A percentile compares a stretch with the other conserved stretches of the same genome.
Evolutionary conservation across 2,329 filamentous ascomycete species (phyloP).

Genomic region (Neonectria ditissima): DNA sequence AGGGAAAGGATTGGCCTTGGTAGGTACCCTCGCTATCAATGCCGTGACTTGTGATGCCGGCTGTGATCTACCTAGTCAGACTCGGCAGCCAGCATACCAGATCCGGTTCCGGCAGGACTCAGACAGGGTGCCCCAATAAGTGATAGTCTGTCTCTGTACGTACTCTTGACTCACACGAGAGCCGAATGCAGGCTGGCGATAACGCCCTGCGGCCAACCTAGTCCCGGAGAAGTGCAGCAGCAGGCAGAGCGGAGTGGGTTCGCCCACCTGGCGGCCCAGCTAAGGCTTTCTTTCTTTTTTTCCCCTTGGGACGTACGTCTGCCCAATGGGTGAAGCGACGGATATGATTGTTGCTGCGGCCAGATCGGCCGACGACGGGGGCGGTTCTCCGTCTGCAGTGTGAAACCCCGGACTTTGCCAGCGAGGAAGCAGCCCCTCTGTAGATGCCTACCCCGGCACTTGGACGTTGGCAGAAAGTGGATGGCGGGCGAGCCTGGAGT

Average conservation of each 20-base stretch:
- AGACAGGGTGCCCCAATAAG: conserved; percentile 18
- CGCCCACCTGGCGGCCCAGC: not conserved
- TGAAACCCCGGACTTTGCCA: conserved; percentile 2
- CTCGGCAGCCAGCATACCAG: conserved; percentile 1
- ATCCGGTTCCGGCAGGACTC: conserved; percentile 8
- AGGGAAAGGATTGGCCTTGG: too few relatives aligned
- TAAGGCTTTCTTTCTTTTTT: not conserved
- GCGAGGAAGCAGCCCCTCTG: not conserved
- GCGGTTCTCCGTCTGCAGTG: too few relatives aligned
- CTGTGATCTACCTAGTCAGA: not conserved
- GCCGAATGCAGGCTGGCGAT: not conserved
- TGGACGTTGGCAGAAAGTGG: not conserved
- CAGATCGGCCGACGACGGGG: not conserved
- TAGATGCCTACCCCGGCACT: too few relatives aligned
- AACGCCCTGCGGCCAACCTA: not conserved
- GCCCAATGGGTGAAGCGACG: not conserved
- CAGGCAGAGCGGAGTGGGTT: not conserved
- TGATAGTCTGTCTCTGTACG: conserved; percentile 22
- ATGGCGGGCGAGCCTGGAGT: too few relatives aligned
- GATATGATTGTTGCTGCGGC: not conserved
- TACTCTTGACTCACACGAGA: not conserved
- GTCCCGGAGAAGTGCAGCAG: conserved; percentile 2
- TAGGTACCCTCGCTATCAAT: too few relatives aligned
- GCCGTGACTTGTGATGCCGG: too few relatives aligned
- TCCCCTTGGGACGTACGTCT: not conserved